Evolutionary conservation across 108 stramenopile genomes (phyloP), one percentile per base, ranked within the genome.

Genomic region (Epithemia pelagica): DNA sequence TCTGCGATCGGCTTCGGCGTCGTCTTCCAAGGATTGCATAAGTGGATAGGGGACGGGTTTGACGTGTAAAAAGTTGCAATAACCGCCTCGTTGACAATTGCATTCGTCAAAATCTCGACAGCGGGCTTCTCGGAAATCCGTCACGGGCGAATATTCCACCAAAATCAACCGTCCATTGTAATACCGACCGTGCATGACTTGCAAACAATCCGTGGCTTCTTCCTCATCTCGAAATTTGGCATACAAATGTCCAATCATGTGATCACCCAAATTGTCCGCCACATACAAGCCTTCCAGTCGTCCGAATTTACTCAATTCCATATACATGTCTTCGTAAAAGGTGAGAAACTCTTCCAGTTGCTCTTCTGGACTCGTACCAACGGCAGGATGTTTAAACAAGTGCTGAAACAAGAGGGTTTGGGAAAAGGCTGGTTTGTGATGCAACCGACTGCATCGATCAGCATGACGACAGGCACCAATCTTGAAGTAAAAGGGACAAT

Each of bases 401-500:
- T 98, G 96, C 79, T 93, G 93, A 71, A 99, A 69, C n/a, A 99
- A 70, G 10, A 99, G 77, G 5, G 97, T 98, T 59, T 91, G 95
- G 27, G 81, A 84, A 76, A 99, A 97, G 10, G 95, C 94, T 0
- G 97, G 97, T 59, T 86, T 85, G 80, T 97, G 94, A 66, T 99
- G 99, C 65, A 91, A 74, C 32, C 99, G 94, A 46, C 87, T 84
- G 78, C 95, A 98, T 27, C 96, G 78, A 70, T 96, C 97, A 52
- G 91, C 93, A 75, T 98, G 96, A 2, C 97, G 88, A 72, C 97
- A 98, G 22, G 95, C 94, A 25, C 97, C 99, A 55, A 99, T 97
- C 80, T 99, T 99, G 82, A 92, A 94, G 78, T 96, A 99, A 76
- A 98, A 99, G 58, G 99, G 97, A 78, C 99, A 99, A 73, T 99